A percentile compares a stretch with the other conserved stretches of the same genome.
Evolutionary conservation across 805 yeast genomes (phyloP).

Genomic region (Pichia membranifaciens): DNA sequence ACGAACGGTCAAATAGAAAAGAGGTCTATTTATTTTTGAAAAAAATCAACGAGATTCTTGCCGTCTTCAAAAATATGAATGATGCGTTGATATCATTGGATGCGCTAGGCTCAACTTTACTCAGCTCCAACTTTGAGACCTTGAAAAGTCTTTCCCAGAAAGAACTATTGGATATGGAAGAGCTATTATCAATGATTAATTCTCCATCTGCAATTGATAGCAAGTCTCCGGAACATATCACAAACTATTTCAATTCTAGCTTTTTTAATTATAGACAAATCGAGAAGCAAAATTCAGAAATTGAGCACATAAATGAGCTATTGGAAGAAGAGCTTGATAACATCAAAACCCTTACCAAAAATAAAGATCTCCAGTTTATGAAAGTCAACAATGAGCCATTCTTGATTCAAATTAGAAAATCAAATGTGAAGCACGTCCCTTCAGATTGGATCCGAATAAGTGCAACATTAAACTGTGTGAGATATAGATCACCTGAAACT

Average conservation of each 20-base stretch:
- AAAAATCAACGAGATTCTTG: constrained; percentile 36
- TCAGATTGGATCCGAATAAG: constrained; percentile 70
- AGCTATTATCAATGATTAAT: constrained; percentile 41
- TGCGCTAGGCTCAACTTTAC: constrained; percentile 15
- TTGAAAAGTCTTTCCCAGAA: background rate
- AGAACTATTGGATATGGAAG: constrained; percentile 2
- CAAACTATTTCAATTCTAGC: constrained; percentile 36
- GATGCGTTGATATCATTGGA: constrained; percentile 17
- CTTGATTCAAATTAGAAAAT: constrained; percentile 67
- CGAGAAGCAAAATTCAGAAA: constrained; percentile 35
- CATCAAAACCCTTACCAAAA: constrained; percentile 37
- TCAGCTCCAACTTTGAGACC: constrained; percentile 9
- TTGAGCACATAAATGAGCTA: constrained; percentile 39
- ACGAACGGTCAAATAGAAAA: constrained; percentile 50
- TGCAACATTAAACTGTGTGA: constrained; percentile 59
- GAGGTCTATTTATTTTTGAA: constrained; percentile 54
- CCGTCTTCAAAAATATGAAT: constrained; percentile 22
- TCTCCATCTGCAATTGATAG: constrained; percentile 47
- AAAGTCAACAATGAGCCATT: constrained; percentile 49
- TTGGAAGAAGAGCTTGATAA: constrained; percentile 48
- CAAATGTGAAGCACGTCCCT: constrained; percentile 55
- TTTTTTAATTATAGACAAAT: constrained; percentile 36
- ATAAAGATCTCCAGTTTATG: constrained; percentile 11
- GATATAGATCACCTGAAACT: constrained; percentile 66
- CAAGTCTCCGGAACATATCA: constrained; percentile 31